Percentiles rank a stretch among this genome's conserved stretches.
Conservation (phyloP, 2,329 filamentous ascomycete species). For the Xylariaceae sp. region DNA sequence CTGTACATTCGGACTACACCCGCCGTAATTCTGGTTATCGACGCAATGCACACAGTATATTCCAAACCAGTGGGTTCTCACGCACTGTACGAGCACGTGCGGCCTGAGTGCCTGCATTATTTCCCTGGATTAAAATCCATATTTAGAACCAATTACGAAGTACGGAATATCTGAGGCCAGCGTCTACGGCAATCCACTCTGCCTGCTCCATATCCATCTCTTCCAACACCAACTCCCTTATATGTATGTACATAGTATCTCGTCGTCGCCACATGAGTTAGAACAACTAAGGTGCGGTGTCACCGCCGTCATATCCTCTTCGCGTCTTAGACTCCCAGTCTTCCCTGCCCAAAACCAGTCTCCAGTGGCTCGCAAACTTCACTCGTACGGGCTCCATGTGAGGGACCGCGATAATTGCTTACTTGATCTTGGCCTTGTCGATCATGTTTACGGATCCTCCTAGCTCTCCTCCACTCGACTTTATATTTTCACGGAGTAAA, state of each 20-base stretch:
- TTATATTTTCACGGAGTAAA: constrained; percentile 34
- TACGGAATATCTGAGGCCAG: no score
- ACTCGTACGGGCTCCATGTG: constrained; percentile 28
- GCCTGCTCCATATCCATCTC: not conserved
- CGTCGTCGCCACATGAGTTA: constrained; percentile 6
- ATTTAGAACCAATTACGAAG: no score
- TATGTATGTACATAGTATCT: not conserved
- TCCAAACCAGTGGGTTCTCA: no score
- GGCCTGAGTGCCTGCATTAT: no score
- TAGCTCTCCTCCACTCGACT: constrained; percentile 31
- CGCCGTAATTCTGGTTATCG: no score
- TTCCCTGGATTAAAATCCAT: no score
- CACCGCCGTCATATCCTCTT: not conserved
- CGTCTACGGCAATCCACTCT: no score
- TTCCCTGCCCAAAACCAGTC: not conserved
- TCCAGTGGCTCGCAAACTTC: constrained; percentile 6
- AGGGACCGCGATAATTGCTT: constrained; percentile 25
- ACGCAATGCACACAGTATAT: no score
- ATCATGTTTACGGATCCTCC: constrained; percentile 35
- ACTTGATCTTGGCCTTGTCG: constrained; percentile 22
- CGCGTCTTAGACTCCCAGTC: not conserved
- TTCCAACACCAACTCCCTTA: not conserved
- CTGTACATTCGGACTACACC: no score
- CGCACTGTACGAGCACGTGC: no score
- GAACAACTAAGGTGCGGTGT: not conserved